Conservation (phyloP, 768 basidiomycete genomes). For the Tricholoma sp. region DNA sequence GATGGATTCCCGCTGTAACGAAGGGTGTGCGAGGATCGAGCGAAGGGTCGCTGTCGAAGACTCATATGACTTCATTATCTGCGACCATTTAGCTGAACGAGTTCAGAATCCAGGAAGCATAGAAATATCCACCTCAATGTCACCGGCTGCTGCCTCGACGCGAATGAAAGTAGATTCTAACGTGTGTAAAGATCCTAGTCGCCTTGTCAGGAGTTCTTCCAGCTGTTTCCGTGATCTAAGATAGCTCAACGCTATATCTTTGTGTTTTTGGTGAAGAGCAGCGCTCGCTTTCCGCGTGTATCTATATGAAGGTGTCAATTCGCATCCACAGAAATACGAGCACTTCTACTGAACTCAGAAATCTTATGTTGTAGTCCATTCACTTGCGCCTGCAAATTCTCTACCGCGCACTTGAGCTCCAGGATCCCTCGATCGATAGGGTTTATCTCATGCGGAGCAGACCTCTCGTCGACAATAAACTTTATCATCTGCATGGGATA, state of each 20-base stretch:
- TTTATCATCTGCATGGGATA: conserved; percentile 63
- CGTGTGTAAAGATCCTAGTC: conserved; percentile 67
- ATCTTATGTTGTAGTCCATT: conserved; percentile 66
- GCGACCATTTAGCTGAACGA: conserved; percentile 2
- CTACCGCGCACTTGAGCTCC: conserved; percentile 69
- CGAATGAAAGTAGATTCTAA: conserved; percentile 72
- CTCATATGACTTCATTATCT: conserved; percentile 84
- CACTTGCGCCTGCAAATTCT: conserved; percentile 64
- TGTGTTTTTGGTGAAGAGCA: conserved; percentile 66
- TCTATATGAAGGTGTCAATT: conserved; percentile 31
- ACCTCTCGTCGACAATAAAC: conserved; percentile 45
- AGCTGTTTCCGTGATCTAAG: conserved; percentile 80
- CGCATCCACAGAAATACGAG: neutral
- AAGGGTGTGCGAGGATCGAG: conserved; percentile 74
- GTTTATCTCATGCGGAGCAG: conserved; percentile 47
- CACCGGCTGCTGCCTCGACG: conserved; percentile 86
- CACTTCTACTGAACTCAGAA: conserved; percentile 48
- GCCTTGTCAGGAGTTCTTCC: conserved; percentile 71
- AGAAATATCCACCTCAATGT: conserved; percentile 65
- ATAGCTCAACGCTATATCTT: conserved; percentile 67
- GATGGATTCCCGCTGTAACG: conserved; percentile 70
- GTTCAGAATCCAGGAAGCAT: neutral
- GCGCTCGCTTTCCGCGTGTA: conserved; percentile 59
- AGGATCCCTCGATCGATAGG: conserved; percentile 81
- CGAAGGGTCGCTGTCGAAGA: conserved; percentile 76